Conservation (phyloP, 768 basidiomycete genomes). For the Leccinum incarnatum region DNA sequence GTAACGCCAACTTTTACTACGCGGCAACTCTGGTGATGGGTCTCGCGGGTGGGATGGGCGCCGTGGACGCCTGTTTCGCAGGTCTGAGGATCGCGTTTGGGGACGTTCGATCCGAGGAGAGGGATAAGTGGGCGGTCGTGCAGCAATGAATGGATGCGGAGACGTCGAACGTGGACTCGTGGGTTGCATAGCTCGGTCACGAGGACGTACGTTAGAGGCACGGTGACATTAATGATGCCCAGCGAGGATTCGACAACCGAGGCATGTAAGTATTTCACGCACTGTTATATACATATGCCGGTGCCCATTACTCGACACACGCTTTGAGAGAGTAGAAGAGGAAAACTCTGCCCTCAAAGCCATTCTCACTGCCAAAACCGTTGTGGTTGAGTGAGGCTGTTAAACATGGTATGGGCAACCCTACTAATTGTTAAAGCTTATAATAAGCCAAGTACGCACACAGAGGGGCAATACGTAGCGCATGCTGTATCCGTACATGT, state of each 20-base stretch:
- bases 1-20: conserved; percentile 98
- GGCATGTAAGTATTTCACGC: background rate
- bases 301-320: too few species aligned
- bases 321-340: background rate
- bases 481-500: too few species aligned
- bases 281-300: background rate
- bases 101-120: conserved; percentile 40
- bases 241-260: background rate
- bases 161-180: background rate
- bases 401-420: background rate
- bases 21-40: conserved; percentile 94
- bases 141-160: conserved; percentile 20
- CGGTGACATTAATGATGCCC: background rate
- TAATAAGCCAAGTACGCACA: background rate
- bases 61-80: conserved; percentile 81
- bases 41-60: conserved; percentile 77
- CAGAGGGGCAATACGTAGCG: background rate
- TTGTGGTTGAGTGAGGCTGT: background rate
- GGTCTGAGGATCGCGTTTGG: conserved; percentile 77
- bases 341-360: background rate
- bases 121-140: conserved; percentile 28
- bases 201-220: background rate
- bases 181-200: background rate
- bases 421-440: background rate
- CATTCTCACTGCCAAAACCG: background rate